These are phyloP conservation scores for Podospora pseudopauciseta DNA, from an alignment of 495 filamentous ascomycete species.

Conservation along the genomic window DNA sequence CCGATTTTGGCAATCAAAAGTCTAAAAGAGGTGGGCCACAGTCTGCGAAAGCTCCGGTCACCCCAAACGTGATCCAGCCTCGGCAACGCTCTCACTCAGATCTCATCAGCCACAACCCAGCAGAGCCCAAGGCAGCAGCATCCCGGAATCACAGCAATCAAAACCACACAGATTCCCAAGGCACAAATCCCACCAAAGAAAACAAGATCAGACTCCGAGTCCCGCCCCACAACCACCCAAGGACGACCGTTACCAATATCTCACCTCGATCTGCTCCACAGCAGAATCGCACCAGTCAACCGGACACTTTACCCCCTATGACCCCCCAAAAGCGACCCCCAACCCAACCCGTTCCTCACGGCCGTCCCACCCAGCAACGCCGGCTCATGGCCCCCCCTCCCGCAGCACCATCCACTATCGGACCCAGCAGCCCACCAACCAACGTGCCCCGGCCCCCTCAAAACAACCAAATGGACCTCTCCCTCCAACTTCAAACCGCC, in stretches of 20 bases:
- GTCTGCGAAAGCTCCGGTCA: too few relatives aligned
- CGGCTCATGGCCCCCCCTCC: background rate
- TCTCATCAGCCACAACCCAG: background rate
- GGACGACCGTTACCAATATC: background rate
- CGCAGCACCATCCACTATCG: background rate
- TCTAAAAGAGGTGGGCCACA: too few relatives aligned
- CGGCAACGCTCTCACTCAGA: background rate
- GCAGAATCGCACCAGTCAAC: background rate
- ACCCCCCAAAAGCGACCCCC: background rate
- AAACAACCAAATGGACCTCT: constrained; percentile 23
- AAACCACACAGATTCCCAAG: background rate
- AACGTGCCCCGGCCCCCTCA: background rate
- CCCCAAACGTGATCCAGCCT: too few relatives aligned
- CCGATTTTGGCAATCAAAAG: too few relatives aligned
- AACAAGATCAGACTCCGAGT: too few relatives aligned
- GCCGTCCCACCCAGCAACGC: background rate
- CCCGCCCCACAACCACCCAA: too few relatives aligned
- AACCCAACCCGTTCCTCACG: background rate
- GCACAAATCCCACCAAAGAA: background rate
- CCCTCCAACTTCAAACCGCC: constrained; percentile 36
- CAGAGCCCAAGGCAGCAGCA: background rate
- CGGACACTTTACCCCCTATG: background rate
- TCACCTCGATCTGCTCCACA: background rate
- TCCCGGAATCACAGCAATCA: too few relatives aligned
- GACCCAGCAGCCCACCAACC: too few relatives aligned